Percentiles rank a stretch among this genome's conserved stretches.
Conservation (phyloP, 2,329 filamentous ascomycete species). For the Xylaria sp. region DNA sequence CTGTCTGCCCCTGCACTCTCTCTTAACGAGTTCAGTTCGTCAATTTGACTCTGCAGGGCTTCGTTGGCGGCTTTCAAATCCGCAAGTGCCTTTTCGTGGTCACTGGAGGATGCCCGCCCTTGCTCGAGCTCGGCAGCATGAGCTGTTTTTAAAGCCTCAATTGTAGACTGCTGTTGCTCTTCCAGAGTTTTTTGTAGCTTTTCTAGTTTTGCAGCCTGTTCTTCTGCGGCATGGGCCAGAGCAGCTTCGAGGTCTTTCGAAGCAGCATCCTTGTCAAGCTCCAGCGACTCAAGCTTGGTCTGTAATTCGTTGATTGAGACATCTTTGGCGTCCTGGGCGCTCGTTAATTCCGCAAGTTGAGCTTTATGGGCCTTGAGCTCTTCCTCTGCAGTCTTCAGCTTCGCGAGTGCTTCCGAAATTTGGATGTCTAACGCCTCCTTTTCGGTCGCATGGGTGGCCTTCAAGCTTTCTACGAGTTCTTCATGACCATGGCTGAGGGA, state of each 20-base stretch:
- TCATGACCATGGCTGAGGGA: conserved; percentile 56
- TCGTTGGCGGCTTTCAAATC: conserved; percentile 65
- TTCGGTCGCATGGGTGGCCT: conserved; percentile 62
- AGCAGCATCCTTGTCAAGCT: conserved; percentile 55
- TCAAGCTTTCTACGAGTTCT: conserved; percentile 61
- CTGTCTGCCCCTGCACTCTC: conserved; percentile 59
- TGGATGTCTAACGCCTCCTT: conserved; percentile 60
- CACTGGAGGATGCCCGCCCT: conserved; percentile 57
- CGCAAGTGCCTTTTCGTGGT: conserved; percentile 61
- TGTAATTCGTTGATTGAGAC: conserved; percentile 61
- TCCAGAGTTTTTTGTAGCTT: conserved; percentile 61
- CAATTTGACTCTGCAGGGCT: conserved; percentile 65
- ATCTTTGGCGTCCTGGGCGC: conserved; percentile 61
- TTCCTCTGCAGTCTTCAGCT: conserved; percentile 62
- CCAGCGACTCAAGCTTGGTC: conserved; percentile 61
- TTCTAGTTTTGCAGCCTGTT: conserved; percentile 62
- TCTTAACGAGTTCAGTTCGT: conserved; percentile 62
- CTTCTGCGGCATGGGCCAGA: conserved; percentile 55
- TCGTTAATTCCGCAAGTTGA: conserved; percentile 61
- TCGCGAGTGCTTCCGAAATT: conserved; percentile 61
- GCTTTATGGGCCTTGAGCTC: conserved; percentile 63
- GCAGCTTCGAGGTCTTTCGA: conserved; percentile 54
- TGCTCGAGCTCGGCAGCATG: conserved; percentile 63
- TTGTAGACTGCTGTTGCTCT: conserved; percentile 61
- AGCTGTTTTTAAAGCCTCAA: conserved; percentile 64